Conservation (phyloP, 495 filamentous ascomycete species). For the Margaritispora aquatica region DNA sequence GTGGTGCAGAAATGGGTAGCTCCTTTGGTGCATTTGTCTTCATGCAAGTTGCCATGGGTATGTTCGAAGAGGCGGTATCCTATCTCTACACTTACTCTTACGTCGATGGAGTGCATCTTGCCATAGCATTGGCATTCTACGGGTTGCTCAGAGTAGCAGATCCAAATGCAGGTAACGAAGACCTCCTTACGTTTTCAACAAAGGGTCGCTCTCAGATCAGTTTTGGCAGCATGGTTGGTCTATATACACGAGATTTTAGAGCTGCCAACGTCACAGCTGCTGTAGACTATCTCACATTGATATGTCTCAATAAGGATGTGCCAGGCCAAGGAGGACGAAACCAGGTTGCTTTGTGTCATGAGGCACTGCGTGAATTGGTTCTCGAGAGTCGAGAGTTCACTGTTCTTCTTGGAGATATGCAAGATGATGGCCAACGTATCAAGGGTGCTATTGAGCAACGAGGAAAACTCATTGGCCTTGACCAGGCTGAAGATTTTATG, state of each 20-base stretch:
- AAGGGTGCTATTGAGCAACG: slow-evolving; percentile 84
- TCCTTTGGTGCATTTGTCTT: slow-evolving; percentile 84
- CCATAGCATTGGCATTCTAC: slow-evolving; percentile 84
- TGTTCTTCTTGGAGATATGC: slow-evolving; percentile 86
- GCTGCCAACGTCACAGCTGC: slow-evolving; percentile 79
- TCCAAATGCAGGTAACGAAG: slow-evolving; percentile 58
- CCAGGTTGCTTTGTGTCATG: slow-evolving; percentile 80
- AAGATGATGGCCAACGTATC: slow-evolving; percentile 71
- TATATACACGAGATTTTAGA: slow-evolving; percentile 94
- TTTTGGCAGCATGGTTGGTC: slow-evolving; percentile 87
- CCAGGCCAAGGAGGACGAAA: slow-evolving; percentile 62
- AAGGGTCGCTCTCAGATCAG: slow-evolving; percentile 81
- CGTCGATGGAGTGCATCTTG: slow-evolving; percentile 90
- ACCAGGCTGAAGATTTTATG: slow-evolving; percentile 75
- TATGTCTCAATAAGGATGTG: slow-evolving; percentile 88
- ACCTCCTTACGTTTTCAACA: slow-evolving; percentile 64
- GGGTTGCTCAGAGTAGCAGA: slow-evolving; percentile 82
- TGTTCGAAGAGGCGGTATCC: slow-evolving; percentile 91
- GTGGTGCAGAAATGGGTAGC: slow-evolving; percentile 57
- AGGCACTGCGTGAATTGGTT: slow-evolving; percentile 90
- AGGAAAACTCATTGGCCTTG: slow-evolving; percentile 73
- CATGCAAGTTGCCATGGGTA: slow-evolving; percentile 79
- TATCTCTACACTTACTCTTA: slow-evolving; percentile 87
- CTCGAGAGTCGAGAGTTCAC: slow-evolving; percentile 93
- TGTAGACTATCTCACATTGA: slow-evolving; percentile 86